These are phyloP conservation scores for Aspergillus candidus DNA, from an alignment of 2,329 filamentous ascomycete species.

Conservation along the genomic window DNA sequence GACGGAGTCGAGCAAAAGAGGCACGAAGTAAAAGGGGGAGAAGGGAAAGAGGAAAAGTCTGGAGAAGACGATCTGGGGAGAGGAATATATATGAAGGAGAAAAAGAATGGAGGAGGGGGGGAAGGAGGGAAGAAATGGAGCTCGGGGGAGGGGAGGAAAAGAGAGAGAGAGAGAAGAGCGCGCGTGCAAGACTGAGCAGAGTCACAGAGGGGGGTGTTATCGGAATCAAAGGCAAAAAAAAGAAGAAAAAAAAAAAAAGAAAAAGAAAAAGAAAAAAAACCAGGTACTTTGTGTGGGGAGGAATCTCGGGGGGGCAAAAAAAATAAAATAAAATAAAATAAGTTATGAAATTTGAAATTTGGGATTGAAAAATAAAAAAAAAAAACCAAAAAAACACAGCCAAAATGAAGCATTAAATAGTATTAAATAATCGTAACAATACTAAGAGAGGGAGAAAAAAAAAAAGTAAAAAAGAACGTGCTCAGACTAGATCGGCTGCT, in stretches of 20 bases:
- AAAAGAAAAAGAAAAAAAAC: constrained; percentile 11
- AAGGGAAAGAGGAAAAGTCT: constrained; percentile 19
- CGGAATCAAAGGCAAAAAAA: constrained; percentile 20
- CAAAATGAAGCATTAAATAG: constrained; percentile 2
- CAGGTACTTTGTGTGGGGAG: constrained; percentile 22
- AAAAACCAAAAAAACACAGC: constrained; percentile 6
- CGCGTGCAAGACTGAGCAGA: constrained; percentile 2
- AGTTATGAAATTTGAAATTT: constrained; percentile 11
- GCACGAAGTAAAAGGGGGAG: constrained; percentile 12
- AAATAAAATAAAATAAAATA: constrained; percentile 15
- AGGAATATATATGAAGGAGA: constrained; percentile 24
- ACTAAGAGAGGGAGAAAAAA: not conserved
- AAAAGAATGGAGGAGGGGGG: constrained; percentile 18
- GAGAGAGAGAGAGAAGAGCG: constrained; percentile 13
- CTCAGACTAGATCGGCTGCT: constrained; percentile 19
- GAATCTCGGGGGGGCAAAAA: constrained; percentile 26
- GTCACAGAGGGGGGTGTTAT: constrained; percentile 15
- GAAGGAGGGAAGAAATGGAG: constrained; percentile 21
- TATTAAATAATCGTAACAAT: not conserved
- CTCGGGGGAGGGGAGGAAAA: constrained; percentile 21
- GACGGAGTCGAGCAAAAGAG: constrained; percentile 13
- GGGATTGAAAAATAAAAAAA: constrained; percentile 10
- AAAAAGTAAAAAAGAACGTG: constrained; percentile 21
- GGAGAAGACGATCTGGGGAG: constrained; percentile 24
- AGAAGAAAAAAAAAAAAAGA: constrained; percentile 13